Base-by-base conservation (phyloP, 2,329 filamentous ascomycete species). In the Clonostachys rosea region DNA sequence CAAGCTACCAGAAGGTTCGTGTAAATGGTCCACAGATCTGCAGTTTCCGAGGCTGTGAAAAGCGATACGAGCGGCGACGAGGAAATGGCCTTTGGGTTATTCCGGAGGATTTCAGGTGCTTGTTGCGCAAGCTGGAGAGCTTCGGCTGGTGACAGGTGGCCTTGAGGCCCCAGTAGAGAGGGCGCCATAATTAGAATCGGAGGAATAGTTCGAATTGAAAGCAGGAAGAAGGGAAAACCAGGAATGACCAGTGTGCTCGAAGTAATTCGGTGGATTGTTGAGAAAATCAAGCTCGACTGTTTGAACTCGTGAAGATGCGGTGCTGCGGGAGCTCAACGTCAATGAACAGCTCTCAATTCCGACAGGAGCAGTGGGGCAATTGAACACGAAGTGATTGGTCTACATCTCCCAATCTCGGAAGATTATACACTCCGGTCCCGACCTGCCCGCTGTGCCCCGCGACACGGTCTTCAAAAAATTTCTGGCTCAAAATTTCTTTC, bases 1-100 rank as follows among this genome's bases (percentile, higher is more conserved):
- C 89, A 94, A 33, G 90, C 83, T 34, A 94, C 72, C 55, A 97
- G 73, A 16, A 97, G 78, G 62, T 95, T 94, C 69, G 97, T 92
- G 66, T 94, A 88, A 40, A 81, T 82, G 14, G 79, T 79, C 91
- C 92, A 97, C 60, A 89, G 76, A 54, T 95, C 90, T 47, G 87
- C 76, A 0, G 84, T 84, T 63, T 96, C 91, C 33, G 77, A 64
- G 2, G 76, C 67, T 2, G 76, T 71, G 56, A 82, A 74, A 5
- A 84, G 63, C 9, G 76, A 76, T 24, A 62, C 58, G 10, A 84
- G 56, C 4, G 76, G 70, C 34, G 79, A 81, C n/a, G 73, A 67
- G 6, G 77, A 78, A 49, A 79, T 71, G 34, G 73, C 70, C 52
- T 74, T 77, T 7, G 77, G 73, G 41, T 76, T 76, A 57, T 67